Evolutionary conservation across 768 basidiomycete species (phyloP), one percentile per base, ranked within the genome.

Genomic region (Lactarius hatsudake): DNA sequence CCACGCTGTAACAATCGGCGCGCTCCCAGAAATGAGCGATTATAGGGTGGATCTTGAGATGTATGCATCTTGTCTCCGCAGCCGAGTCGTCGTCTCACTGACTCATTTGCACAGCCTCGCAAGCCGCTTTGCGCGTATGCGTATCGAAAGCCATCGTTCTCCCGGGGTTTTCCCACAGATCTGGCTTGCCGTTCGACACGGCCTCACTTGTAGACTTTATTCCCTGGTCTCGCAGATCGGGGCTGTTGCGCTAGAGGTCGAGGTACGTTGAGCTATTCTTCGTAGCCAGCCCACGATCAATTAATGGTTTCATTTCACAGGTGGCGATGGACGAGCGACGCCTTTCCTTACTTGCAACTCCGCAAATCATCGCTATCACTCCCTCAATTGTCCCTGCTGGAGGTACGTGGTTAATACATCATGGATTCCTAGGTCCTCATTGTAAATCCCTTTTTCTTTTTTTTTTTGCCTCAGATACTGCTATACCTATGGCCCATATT

Each of bases 151-250:
- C 26, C 20, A 67, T n/a, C 40, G 38, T 5, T 32, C 62, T 17
- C 57, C 30, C 1, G 8, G 62, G 8, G 23, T 59, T 3, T 30
- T 32, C 28, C 48, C 53, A 6, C 66, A 67, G n/a, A 2, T 67
- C 17, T 12, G 32, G 30, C 61, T 59, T n/a, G 38, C 55, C 7
- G 4, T 63, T 28, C 18, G 62, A 4, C 45, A 30, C 6, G 57
- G 66, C 17, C 32, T 59, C n/a, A 62, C 28, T 3, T 63, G 56
- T 38, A 58, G 20, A 30, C 61, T 67, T 15, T 59, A 43, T 63
- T 18, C 9, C 26, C 48, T 67, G 5, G 30, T 13, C 12, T 63
- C 38, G 26, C 38, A 8, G 3, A 38, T 67, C 13, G 20, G 18
- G 3, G 23, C 20, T 18, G 17, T 63, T n/a, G 30, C 3, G 1